Evolutionary conservation across 805 yeast genomes (phyloP).

Genomic region (Yarrowia porcina): DNA sequence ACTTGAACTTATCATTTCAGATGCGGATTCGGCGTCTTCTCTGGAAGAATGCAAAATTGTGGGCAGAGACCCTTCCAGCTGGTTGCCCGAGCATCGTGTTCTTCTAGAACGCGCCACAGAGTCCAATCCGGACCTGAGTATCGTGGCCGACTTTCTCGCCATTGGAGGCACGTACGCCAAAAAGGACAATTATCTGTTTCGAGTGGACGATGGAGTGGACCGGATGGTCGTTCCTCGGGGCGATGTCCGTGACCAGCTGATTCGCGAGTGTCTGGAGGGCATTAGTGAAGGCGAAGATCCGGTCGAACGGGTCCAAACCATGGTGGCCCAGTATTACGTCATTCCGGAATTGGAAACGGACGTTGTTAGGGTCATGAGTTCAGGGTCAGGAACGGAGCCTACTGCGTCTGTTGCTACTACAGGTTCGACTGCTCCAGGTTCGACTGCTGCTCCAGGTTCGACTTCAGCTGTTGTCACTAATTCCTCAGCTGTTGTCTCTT

Average conservation of each 20-base stretch:
- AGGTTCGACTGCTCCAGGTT: too few species aligned
- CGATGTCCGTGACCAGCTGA: constrained; percentile 3
- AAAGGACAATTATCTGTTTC: constrained; percentile 16
- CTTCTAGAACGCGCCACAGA: constrained; percentile 9
- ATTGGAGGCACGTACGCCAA: constrained; percentile 20
- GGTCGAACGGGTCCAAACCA: constrained; percentile 4
- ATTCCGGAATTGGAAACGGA: constrained; percentile 8
- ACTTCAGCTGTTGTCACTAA: neutral
- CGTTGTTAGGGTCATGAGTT: constrained; percentile 12
- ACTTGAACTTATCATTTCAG: constrained; percentile 10
- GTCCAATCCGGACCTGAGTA: constrained; percentile 9
- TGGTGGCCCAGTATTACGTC: constrained; percentile 15
- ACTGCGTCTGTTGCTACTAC: too few species aligned
- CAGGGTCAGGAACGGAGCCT: neutral
- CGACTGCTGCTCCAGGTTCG: too few species aligned
- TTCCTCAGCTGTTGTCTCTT: neutral
- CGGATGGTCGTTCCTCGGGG: constrained; percentile 18
- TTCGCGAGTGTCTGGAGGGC: constrained; percentile 13
- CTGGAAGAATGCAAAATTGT: constrained; percentile 10
- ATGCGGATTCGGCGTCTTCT: constrained; percentile 1
- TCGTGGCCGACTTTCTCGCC: constrained; percentile 14
- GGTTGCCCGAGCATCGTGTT: neutral
- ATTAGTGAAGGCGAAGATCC: constrained; percentile 9
- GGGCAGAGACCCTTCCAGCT: neutral
- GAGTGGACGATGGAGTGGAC: constrained; percentile 11